These are phyloP conservation scores for Globisporangium lucens DNA, from an alignment of 352 stramenopile genomes.

Conservation along the genomic window DNA sequence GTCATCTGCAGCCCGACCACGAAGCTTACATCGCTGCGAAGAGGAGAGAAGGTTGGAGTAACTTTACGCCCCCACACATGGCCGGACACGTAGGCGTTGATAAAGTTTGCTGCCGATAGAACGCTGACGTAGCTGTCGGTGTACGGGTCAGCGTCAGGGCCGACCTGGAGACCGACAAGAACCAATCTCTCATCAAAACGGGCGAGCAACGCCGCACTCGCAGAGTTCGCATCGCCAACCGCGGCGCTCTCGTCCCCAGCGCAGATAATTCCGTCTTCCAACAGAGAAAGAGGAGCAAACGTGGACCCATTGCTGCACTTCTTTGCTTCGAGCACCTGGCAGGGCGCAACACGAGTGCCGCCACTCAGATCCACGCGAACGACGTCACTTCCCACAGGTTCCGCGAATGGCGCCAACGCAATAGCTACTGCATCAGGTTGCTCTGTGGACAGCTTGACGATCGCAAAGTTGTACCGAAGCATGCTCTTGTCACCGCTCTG, in stretches of 20 bases:
- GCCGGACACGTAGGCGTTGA: constrained; percentile 8
- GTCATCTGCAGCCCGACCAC: background rate
- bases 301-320: background rate
- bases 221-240: background rate
- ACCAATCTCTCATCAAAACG: background rate
- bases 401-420: background rate
- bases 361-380: constrained; percentile 7
- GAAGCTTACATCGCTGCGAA: background rate
- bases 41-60: background rate
- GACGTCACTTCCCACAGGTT: background rate
- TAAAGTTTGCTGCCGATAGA: constrained; percentile 3
- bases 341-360: background rate
- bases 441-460: background rate
- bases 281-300: background rate
- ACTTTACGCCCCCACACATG: too few relatives aligned
- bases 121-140: constrained; percentile 1
- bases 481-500: background rate
- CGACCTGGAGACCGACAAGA: background rate
- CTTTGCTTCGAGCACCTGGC: background rate
- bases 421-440: background rate
- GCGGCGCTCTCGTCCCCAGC: constrained; percentile 1
- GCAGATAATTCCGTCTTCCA: background rate
- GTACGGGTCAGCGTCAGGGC: background rate
- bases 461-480: constrained; percentile 5
- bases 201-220: background rate